These are phyloP conservation scores for Chamaenerion angustifolium DNA, from an alignment of 345 rosid genomes.

Conservation along the genomic window DNA sequence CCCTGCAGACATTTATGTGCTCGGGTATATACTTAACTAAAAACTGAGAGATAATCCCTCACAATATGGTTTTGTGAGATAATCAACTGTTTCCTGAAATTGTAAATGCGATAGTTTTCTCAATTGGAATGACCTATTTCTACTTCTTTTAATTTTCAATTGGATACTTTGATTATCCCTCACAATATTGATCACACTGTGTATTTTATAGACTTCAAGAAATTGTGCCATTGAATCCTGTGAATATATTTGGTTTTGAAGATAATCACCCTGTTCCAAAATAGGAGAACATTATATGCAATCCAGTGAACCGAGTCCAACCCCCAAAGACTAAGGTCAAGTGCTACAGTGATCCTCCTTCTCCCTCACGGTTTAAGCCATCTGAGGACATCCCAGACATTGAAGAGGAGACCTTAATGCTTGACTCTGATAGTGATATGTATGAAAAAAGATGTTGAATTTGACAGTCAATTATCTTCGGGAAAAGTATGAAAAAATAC, in stretches of 20 bases:
- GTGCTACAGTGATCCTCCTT: slow-evolving; percentile 84
- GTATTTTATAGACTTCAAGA: slow-evolving; percentile 57
- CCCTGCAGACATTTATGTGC: slow-evolving; percentile 79
- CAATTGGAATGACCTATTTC: too few species aligned
- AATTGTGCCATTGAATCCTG: slow-evolving; percentile 87
- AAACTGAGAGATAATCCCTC: too few species aligned
- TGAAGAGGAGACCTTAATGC: slow-evolving; percentile 47
- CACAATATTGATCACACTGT: too few species aligned
- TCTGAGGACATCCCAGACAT: slow-evolving; percentile 45
- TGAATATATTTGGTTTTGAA: slow-evolving; percentile 89
- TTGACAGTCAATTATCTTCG: slow-evolving; percentile 43
- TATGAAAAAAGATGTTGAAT: slow-evolving; percentile 43
- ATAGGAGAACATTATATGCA: slow-evolving; percentile 85
- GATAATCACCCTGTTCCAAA: slow-evolving; percentile 60
- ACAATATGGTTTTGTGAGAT: too few species aligned
- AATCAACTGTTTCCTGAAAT: too few species aligned
- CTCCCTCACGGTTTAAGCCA: slow-evolving; percentile 72
- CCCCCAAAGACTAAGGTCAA: slow-evolving; percentile 35
- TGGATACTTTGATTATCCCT: too few species aligned
- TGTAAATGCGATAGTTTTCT: too few species aligned
- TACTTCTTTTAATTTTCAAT: too few species aligned
- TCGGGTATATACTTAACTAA: slow-evolving; percentile 32
- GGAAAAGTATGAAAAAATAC: too few species aligned
- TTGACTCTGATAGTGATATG: slow-evolving; percentile 61
- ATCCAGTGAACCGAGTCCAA: slow-evolving; percentile 45